Conservation (phyloP, 192 early-diverging fungal genomes). For the Umbelopsis isabellina region DNA sequence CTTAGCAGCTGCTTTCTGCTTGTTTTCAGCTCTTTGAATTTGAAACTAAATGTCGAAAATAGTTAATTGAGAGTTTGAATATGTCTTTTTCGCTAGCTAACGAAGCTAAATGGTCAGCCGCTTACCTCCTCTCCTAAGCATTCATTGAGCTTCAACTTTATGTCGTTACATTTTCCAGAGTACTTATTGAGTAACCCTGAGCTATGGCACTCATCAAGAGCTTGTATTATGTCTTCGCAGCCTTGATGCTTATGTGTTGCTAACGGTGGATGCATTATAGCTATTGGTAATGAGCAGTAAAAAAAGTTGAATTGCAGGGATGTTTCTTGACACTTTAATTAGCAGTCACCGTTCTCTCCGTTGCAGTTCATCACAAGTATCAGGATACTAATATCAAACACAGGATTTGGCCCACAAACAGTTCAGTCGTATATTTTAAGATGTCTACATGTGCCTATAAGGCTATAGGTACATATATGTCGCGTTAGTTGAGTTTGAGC, state of each 20-base stretch:
- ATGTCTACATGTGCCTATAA: no score
- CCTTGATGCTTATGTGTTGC: constrained; percentile 44
- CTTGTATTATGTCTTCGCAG: constrained; percentile 54
- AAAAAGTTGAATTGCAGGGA: background rate
- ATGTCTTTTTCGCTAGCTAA: background rate
- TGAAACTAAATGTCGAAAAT: constrained; percentile 44
- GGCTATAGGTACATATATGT: no score
- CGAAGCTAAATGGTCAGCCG: background rate
- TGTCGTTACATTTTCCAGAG: constrained; percentile 54
- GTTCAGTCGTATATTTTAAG: no score
- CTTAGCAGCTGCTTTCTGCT: constrained; percentile 45
- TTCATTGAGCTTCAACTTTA: constrained; percentile 53
- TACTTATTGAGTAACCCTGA: constrained; percentile 52
- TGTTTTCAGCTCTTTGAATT: constrained; percentile 48
- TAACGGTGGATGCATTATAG: constrained; percentile 45
- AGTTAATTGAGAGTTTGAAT: background rate
- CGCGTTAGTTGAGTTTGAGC: no score
- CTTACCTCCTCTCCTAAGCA: constrained; percentile 58
- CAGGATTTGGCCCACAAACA: no score
- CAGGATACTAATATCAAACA: no score
- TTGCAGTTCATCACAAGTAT: background rate
- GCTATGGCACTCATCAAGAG: constrained; percentile 56
- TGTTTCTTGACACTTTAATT: background rate
- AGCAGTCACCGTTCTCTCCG: background rate
- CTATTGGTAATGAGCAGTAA: background rate